These are phyloP conservation scores for Pyricularia sp. DNA, from an alignment of 2,329 filamentous ascomycete genomes.

Conservation along the genomic window DNA sequence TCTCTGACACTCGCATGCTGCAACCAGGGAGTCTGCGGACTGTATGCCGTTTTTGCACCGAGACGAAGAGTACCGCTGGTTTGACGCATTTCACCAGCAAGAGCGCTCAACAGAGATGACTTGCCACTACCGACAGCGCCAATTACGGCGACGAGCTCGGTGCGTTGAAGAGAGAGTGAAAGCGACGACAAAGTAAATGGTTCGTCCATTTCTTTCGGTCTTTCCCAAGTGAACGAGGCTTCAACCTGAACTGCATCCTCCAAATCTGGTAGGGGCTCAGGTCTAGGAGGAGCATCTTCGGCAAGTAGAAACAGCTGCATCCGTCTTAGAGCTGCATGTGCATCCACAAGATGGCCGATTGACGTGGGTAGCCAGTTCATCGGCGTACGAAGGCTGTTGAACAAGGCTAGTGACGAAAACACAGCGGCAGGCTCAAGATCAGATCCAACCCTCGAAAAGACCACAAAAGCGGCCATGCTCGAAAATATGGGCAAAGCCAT, in stretches of 20 bases:
- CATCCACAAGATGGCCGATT: constrained; percentile 18
- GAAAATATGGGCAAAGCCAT: constrained; percentile 11
- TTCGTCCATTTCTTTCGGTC: constrained; percentile 7
- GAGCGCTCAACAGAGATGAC: constrained; percentile 18
- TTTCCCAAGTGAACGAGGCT: constrained; percentile 10
- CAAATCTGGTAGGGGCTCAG: neutral
- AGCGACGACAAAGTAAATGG: constrained; percentile 15
- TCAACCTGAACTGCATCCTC: neutral
- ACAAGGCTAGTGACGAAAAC: constrained; percentile 15
- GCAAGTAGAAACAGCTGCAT: constrained; percentile 21
- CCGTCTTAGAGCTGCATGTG: constrained; percentile 17
- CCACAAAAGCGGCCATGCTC: constrained; percentile 9
- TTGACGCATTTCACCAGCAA: constrained; percentile 18
- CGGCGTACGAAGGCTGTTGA: constrained; percentile 13
- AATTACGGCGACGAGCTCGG: constrained; percentile 21
- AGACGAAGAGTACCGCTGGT: constrained; percentile 14
- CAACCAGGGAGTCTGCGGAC: constrained; percentile 44
- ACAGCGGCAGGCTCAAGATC: constrained; percentile 9
- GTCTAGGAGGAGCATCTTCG: constrained; percentile 13
- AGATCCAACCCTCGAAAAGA: constrained; percentile 2
- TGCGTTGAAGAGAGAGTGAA: constrained; percentile 14
- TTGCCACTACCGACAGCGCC: constrained; percentile 24
- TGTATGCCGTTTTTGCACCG: constrained; percentile 22
- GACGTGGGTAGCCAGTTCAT: constrained; percentile 14
- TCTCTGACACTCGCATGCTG: constrained; percentile 51